These are phyloP conservation scores for Tetrapisispora namnaoensis DNA, from an alignment of 805 yeast genomes.

Conservation along the genomic window DNA sequence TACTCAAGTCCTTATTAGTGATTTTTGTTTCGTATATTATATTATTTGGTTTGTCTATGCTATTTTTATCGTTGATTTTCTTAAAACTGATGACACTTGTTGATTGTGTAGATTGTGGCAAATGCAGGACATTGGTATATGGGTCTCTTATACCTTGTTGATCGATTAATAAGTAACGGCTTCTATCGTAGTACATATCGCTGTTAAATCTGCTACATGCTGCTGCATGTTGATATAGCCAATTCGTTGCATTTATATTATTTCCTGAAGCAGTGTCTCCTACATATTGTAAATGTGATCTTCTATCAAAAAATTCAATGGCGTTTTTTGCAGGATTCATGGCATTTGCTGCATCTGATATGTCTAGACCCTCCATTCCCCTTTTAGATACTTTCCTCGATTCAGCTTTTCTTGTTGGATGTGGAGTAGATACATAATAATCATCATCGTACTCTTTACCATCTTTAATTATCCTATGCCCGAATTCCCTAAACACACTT, in stretches of 20 bases:
- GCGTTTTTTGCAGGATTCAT: conserved; percentile 29
- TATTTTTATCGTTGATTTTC: conserved; percentile 8
- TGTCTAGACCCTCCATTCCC: conserved; percentile 10
- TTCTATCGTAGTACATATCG: conserved; percentile 48
- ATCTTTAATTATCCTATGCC: conserved; percentile 68
- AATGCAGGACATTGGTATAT: conserved; percentile 73
- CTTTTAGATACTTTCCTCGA: conserved; percentile 5
- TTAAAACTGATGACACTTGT: conserved; percentile 28
- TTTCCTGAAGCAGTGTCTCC: conserved; percentile 22
- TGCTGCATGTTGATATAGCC: conserved; percentile 80
- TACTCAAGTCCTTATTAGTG: conserved; percentile 38
- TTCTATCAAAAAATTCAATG: conserved; percentile 33
- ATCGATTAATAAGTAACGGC: conserved; percentile 35
- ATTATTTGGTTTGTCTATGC: conserved; percentile 25
- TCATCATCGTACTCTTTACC: conserved; percentile 82
- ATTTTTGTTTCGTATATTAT: conserved; percentile 41
- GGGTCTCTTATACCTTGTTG: conserved; percentile 61
- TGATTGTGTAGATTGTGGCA: conserved; percentile 72
- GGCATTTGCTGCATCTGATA: conserved; percentile 6
- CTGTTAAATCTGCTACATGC: conserved; percentile 67
- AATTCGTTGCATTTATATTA: conserved; percentile 52
- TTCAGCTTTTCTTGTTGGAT: conserved; percentile 47
- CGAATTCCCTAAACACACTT: conserved; percentile 83
- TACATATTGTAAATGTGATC: conserved; percentile 15
- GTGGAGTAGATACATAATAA: conserved; percentile 58